These are phyloP conservation scores for Corinectria fuckeliana DNA, from an alignment of 2,329 filamentous ascomycete species.

Conservation along the genomic window DNA sequence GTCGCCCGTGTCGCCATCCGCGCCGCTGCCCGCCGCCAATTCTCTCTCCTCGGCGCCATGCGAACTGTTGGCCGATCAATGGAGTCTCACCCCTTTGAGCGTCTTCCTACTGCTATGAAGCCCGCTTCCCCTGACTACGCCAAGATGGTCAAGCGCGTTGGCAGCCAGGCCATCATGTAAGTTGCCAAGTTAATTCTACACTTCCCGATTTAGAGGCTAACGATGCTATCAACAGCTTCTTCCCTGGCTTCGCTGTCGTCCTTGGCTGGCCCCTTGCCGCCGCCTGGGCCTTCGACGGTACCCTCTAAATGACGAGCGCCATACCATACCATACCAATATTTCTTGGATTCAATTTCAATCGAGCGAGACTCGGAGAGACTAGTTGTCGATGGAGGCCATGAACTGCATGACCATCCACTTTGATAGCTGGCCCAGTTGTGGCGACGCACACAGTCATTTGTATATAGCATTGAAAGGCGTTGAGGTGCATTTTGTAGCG, in stretches of 20 bases:
- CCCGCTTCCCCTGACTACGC: constrained; percentile 42
- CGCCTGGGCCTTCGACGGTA: constrained; percentile 41
- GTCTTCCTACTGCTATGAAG: constrained; percentile 38
- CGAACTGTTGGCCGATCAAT: constrained; percentile 43
- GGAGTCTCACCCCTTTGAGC: constrained; percentile 47
- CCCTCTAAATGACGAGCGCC: constrained; percentile 32
- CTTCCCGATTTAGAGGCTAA: constrained; percentile 11
- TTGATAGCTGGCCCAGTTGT: constrained; percentile 21
- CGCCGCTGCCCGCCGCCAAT: constrained; percentile 41
- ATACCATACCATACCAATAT: constrained; percentile 7
- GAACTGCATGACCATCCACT: constrained; percentile 3
- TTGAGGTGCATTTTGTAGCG: constrained; percentile 35
- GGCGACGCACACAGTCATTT: constrained; percentile 34
- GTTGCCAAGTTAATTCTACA: constrained; percentile 20
- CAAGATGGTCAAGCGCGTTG: constrained; percentile 41
- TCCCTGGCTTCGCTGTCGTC: constrained; percentile 42
- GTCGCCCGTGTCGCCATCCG: constrained; percentile 40
- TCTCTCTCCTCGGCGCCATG: constrained; percentile 44
- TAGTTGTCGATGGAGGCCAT: constrained; percentile 19
- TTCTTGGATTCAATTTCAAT: constrained; percentile 20
- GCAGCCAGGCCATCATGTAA: constrained; percentile 43
- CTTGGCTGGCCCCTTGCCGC: constrained; percentile 46
- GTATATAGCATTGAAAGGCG: constrained; percentile 41
- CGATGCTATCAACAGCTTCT: constrained; percentile 38
- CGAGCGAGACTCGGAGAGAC: constrained; percentile 28